phyloP scores from a whole-genome alignment of 2,329 filamentous ascomycete genomes.

The Aspergillus sergii region DNA sequence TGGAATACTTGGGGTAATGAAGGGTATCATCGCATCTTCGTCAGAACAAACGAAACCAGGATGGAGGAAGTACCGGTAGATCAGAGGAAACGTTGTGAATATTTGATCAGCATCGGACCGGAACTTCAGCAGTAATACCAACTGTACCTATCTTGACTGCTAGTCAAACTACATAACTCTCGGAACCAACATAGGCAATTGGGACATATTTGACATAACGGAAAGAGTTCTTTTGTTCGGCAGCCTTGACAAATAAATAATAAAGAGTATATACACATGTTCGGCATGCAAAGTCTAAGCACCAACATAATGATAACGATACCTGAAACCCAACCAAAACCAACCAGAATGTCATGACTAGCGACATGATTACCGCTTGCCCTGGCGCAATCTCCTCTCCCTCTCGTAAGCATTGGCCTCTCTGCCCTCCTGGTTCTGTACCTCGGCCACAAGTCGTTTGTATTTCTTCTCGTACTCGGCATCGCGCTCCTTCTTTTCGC shows the following conservation, averaged over 20 bases:
- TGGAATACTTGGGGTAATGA: conserved; percentile 54
- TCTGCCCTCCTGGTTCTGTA: conserved; percentile 87
- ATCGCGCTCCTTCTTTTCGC: conserved; percentile 91
- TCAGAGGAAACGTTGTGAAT: conserved; percentile 51
- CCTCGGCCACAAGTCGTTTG: conserved; percentile 86
- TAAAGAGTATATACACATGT: conserved; percentile 1
- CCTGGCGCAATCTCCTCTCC: conserved; percentile 76
- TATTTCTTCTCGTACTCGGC: conserved; percentile 96
- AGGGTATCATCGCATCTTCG: conserved; percentile 42
- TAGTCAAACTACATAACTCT: not conserved
- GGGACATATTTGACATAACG: not conserved
- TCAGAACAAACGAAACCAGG: conserved; percentile 47
- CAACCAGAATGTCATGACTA: conserved; percentile 1
- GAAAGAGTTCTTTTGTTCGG: not conserved
- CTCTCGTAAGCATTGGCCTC: conserved; percentile 88
- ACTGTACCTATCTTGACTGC: too few relatives aligned
- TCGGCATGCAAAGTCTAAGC: conserved; percentile 1
- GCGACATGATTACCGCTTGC: conserved; percentile 49
- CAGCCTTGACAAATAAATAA: not conserved
- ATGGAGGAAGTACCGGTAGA: conserved; percentile 49
- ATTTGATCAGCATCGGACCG: conserved; percentile 53
- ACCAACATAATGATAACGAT: not conserved
- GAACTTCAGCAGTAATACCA: conserved; percentile 48
- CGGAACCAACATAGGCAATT: not conserved
- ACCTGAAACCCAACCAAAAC: not conserved